Conservation (phyloP, 2,329 filamentous ascomycete genomes). For the Aspergillus pseudoviridinutans region DNA sequence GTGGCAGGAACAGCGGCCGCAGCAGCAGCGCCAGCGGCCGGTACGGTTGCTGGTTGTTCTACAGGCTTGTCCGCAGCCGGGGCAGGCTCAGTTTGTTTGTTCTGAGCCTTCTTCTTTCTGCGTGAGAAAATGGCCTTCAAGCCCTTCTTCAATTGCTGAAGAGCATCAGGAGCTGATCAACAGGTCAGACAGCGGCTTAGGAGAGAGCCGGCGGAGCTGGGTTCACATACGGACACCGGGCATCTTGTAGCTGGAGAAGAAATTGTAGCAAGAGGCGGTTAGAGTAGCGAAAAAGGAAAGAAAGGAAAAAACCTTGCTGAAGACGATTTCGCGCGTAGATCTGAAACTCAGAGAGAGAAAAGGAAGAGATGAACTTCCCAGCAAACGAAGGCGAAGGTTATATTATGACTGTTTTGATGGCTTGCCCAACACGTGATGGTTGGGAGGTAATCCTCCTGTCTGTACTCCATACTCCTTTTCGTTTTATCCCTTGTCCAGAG, state of each 20-base stretch:
- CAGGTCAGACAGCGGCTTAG: not conserved
- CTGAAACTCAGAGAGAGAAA: not conserved
- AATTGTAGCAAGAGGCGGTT: not conserved
- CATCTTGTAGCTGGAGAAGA: conserved; percentile 14
- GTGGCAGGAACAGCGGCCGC: conserved; percentile 4
- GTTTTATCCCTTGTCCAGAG: not conserved
- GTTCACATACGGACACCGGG: conserved; percentile 31
- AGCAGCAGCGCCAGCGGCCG: conserved; percentile 6
- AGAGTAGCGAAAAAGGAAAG: not conserved
- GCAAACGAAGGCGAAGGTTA: not conserved
- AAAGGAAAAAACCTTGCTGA: not conserved
- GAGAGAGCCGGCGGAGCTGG: not conserved
- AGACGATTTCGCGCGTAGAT: not conserved
- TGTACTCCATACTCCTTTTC: not conserved
- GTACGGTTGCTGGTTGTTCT: conserved; percentile 8
- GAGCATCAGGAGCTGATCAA: conserved; percentile 26
- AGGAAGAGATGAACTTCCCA: not conserved
- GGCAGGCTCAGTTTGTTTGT: conserved; percentile 5
- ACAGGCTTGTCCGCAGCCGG: conserved; percentile 10
- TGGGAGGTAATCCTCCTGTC: not conserved
- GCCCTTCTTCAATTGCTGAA: conserved; percentile 31
- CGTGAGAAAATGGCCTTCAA: conserved; percentile 30
- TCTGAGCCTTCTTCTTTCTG: conserved; percentile 25
- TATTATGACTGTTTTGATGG: not conserved
- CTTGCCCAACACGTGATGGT: not conserved